Evolutionary conservation across 2,329 filamentous ascomycete genomes (phyloP), one percentile per base, ranked within the genome.

Genomic region (Penicillium rolfsii): DNA sequence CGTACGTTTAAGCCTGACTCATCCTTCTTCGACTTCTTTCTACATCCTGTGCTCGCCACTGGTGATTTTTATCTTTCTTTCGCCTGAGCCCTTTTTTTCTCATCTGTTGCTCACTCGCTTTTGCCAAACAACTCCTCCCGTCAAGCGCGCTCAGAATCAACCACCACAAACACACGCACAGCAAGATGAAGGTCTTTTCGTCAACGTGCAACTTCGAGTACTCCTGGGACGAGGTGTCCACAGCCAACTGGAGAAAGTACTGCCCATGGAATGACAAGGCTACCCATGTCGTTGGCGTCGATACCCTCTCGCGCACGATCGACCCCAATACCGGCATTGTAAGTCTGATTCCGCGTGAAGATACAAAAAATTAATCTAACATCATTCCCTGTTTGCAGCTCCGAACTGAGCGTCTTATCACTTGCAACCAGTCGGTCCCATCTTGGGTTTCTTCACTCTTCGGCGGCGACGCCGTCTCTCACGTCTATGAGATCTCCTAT

Each of bases 221-320:
- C 84, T 96, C 94, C 49, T 99, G 95, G 95, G 92, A 97, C 74
- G 94, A 98, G 79, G 95, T 99, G 38, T 97, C 93, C 28, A 93
- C 92, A 14, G 93, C 91, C 76, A 99, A 99, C 85, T 99, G 95
- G 95, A 90, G 89, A 70, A 99, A 99, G 79, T 99, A 99, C 81
- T 96, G 92, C 73, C 94, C 94, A 22, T 98, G 95, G 94, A 99
- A 99, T 82, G 91, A 97, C 78, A 95, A 97, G 81, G 93, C 91
- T n/a, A 91, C 93, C 43, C 95, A 99, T 79, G 95, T 99, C 68
- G 88, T 96, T 67, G 93, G 92, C 68, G 95, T 98, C 73, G 95
- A 99, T 81, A 98, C 94, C 14, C 80, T 99, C 71, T 89, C 88
- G 56, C 91, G 95, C 65, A 77, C 77, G 9, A 81, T 91, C 41